phyloP scores from a whole-genome alignment of 176 grass and related monocot species.

The Otatea glauca region DNA sequence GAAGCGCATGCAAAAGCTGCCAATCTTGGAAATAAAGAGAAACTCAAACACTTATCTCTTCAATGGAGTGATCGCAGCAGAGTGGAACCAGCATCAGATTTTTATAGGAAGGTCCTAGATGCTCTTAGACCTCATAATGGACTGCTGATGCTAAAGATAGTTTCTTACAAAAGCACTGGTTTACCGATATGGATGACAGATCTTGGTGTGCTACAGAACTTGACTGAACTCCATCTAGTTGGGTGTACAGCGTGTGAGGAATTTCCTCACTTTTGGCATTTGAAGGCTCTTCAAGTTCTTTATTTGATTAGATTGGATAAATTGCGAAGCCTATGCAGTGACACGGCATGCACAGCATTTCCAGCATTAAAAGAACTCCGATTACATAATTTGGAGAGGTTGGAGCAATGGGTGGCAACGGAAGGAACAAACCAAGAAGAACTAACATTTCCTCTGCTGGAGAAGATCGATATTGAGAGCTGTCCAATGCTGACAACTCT shows the following conservation, averaged over 20 bases:
- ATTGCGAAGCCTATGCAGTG: not conserved
- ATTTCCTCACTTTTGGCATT: not conserved
- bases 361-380: not conserved
- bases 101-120: not conserved
- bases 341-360: not conserved
- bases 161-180: not conserved
- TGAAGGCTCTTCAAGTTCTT: conserved; percentile 4
- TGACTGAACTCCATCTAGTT: conserved; percentile 18
- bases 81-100: not conserved
- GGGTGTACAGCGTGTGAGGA: not conserved
- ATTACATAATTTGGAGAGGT: not conserved
- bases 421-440: conserved; percentile 8
- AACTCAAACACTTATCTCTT: conserved; percentile 5
- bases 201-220: not conserved
- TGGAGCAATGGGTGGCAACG: conserved; percentile 1
- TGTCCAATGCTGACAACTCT: conserved; percentile 33
- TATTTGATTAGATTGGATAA: not conserved
- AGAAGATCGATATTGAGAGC: not conserved
- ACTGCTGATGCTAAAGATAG: not conserved
- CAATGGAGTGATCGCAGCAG: not conserved
- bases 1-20: not conserved
- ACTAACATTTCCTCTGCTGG: not conserved
- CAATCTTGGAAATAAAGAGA: conserved; percentile 19
- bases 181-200: not conserved
- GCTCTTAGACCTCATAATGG: conserved; percentile 24